phyloP scores from a whole-genome alignment of 495 filamentous ascomycete species.

The Penicillium macrosclerotiorum region DNA sequence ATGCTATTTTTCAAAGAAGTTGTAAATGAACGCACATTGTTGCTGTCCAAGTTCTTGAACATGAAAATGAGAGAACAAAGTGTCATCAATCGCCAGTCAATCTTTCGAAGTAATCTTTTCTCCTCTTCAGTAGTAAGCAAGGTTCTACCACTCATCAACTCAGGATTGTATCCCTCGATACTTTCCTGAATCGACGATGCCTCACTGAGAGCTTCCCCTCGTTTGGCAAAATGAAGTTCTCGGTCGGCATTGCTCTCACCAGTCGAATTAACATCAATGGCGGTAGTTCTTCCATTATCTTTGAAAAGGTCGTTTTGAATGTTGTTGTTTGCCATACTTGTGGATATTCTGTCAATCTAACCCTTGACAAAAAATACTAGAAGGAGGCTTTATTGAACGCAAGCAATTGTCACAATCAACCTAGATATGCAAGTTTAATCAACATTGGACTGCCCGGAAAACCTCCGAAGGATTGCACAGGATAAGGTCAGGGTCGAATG shows the following conservation, averaged over 20 bases:
- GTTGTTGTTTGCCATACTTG: conserved; percentile 6
- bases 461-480: neutral
- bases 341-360: neutral
- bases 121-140: conserved; percentile 40
- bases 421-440: too few relatives aligned
- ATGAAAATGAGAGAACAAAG: conserved; percentile 44
- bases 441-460: neutral
- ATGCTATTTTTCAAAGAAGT: neutral
- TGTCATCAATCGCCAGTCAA: conserved; percentile 47
- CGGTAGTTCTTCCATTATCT: conserved; percentile 2
- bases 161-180: conserved; percentile 40
- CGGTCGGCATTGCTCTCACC: conserved; percentile 22
- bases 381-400: neutral
- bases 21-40: conserved; percentile 31
- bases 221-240: conserved; percentile 19
- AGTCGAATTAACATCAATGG: conserved; percentile 16
- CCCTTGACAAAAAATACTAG: neutral
- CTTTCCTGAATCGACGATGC: conserved; percentile 20
- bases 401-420: too few relatives aligned
- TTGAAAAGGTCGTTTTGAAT: neutral
- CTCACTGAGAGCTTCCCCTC: conserved; percentile 18
- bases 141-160: conserved; percentile 39
- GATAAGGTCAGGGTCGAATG: neutral
- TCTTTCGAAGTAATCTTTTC: conserved; percentile 39
- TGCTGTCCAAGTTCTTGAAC: conserved; percentile 42